These are phyloP conservation scores for Danielozyma ontarioensis DNA, from an alignment of 805 yeast genomes.

Conservation along the genomic window DNA sequence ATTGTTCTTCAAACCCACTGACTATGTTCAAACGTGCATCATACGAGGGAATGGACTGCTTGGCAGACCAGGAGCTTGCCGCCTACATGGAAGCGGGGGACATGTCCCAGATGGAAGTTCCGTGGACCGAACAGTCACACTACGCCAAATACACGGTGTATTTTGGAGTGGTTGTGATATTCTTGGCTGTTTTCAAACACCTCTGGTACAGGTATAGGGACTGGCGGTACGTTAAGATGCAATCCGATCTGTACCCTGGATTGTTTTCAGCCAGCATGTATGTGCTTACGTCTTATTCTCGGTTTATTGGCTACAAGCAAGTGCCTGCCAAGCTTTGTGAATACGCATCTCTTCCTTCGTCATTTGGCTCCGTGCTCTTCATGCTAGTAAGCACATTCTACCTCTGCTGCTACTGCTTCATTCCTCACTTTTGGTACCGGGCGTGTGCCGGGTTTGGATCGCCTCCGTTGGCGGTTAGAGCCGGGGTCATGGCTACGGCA, in stretches of 20 bases:
- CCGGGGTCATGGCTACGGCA: constrained; percentile 48
- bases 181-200: constrained; percentile 29
- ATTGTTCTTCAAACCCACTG: no score
- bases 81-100: constrained; percentile 14
- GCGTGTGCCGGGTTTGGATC: constrained; percentile 52
- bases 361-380: constrained; percentile 33
- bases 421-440: constrained; percentile 48
- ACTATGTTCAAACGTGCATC: constrained; percentile 6
- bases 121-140: constrained; percentile 19
- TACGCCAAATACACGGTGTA: constrained; percentile 38
- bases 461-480: constrained; percentile 52
- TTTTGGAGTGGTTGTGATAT: constrained; percentile 33
- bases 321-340: constrained; percentile 18
- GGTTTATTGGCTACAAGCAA: constrained; percentile 31
- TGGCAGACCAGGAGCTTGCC: constrained; percentile 22
- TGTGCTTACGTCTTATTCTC: constrained; percentile 26
- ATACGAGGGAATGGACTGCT: constrained; percentile 35
- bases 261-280: constrained; percentile 18
- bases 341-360: constrained; percentile 28
- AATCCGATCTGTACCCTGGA: constrained; percentile 12
- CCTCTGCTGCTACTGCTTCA: constrained; percentile 31
- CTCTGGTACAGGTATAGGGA: constrained; percentile 23
- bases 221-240: constrained; percentile 8
- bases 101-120: constrained; percentile 25
- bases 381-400: constrained; percentile 30